phyloP scores from a whole-genome alignment of 257 asterid species.

The Orobanche coerulescens region DNA sequence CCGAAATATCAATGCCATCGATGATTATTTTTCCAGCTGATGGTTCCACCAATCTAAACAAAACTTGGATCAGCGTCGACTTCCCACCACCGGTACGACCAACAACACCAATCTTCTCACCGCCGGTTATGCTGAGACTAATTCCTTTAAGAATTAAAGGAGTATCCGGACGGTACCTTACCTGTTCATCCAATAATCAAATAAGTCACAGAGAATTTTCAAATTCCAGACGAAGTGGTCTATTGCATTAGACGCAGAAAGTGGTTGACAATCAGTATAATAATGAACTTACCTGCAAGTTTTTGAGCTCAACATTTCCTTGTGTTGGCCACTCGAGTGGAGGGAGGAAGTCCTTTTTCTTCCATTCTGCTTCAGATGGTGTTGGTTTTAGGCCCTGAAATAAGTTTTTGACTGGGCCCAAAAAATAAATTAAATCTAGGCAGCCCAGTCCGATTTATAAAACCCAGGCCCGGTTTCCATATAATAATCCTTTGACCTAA shows the following conservation, averaged over 20 bases:
- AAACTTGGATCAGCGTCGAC: constrained; percentile 84
- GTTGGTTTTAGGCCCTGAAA: too few species aligned
- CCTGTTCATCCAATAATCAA: constrained; percentile 38
- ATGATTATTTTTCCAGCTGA: constrained; percentile 66
- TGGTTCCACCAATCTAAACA: constrained; percentile 95
- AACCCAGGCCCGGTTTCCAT: too few species aligned
- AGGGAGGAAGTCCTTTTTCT: constrained; percentile 47
- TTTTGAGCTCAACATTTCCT: constrained; percentile 61
- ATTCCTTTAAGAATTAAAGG: constrained; percentile 84
- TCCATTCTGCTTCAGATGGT: constrained; percentile 91
- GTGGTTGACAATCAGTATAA: too few species aligned
- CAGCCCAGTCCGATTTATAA: too few species aligned
- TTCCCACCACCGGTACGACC: constrained; percentile 99
- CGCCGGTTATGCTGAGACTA: constrained; percentile 64
- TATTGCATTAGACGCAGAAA: too few species aligned
- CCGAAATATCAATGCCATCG: constrained; percentile 62
- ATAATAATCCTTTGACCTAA: too few species aligned
- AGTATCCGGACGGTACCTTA: constrained; percentile 77
- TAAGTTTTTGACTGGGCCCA: too few species aligned
- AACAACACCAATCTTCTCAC: constrained; percentile 91
- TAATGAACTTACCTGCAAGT: constrained; percentile 55
- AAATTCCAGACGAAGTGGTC: too few species aligned
- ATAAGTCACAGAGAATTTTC: too few species aligned
- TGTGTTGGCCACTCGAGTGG: constrained; percentile 68
- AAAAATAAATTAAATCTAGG: too few species aligned